A percentile compares a stretch with the other conserved stretches of the same genome.
Evolutionary conservation across 75 land plant species (phyloP).

Genomic region (Adiantum capillusveneris): DNA sequence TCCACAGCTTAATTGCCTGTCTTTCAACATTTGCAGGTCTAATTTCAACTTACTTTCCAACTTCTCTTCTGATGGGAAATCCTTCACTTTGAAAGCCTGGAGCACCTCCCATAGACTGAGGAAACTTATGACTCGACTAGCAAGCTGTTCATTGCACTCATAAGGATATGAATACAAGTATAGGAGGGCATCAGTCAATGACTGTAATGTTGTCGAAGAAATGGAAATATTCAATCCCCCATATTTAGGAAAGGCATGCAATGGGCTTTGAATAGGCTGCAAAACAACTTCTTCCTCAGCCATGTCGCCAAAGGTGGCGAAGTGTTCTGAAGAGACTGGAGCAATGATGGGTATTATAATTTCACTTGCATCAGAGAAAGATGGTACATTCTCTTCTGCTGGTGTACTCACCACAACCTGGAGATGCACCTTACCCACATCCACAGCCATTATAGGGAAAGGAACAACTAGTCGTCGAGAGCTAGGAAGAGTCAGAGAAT

Average conservation of each 20-base stretch:
- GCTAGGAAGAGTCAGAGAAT: neutral
- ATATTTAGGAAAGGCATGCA: neutral
- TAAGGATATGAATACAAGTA: neutral
- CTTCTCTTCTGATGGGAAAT: neutral
- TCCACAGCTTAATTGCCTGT: conserved; percentile 3
- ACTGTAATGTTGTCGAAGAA: conserved; percentile 2
- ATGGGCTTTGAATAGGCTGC: neutral
- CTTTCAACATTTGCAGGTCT: neutral
- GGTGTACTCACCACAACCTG: neutral
- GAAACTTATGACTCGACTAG: conserved; percentile 1
- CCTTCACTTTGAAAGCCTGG: neutral
- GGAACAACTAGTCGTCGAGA: neutral
- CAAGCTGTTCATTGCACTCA: conserved; percentile 3
- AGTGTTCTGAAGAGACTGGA: neutral
- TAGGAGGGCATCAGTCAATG: neutral
- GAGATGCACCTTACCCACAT: neutral
- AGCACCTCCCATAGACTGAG: neutral
- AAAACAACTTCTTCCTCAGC: neutral
- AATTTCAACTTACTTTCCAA: neutral
- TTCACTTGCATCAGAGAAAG: conserved; percentile 1
- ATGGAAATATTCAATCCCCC: conserved; percentile 1
- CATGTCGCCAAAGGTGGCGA: neutral
- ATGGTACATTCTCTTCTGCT: neutral
- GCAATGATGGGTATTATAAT: neutral
- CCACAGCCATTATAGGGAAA: neutral